Conservation (phyloP, 2,329 filamentous ascomycete species). For the Pseudopithomyces chartarum region DNA sequence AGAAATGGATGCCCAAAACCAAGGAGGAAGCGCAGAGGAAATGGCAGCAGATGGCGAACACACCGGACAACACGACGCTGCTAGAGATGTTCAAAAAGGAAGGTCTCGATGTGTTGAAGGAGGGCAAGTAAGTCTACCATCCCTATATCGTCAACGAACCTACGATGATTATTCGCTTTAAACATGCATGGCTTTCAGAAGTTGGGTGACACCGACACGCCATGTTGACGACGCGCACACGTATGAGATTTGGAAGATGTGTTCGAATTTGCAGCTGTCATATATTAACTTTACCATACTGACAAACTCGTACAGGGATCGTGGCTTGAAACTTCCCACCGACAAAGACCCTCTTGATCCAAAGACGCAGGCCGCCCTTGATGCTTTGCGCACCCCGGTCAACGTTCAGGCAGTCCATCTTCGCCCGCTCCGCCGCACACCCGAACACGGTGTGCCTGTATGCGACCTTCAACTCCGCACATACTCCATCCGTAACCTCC, state of each 20-base stretch:
- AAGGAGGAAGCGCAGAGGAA: slow-evolving; percentile 32
- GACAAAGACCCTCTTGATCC: slow-evolving; percentile 35
- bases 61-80: slow-evolving; percentile 36
- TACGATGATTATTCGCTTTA: slow-evolving; percentile 5
- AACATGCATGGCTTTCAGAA: slow-evolving; percentile 7
- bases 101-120: slow-evolving; percentile 40
- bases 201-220: slow-evolving; percentile 5
- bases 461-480: slow-evolving; percentile 94
- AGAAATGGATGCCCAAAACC: slow-evolving; percentile 34
- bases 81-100: slow-evolving; percentile 38
- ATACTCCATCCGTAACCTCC: slow-evolving; percentile 85
- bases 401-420: slow-evolving; percentile 86
- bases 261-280: neutral
- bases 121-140: slow-evolving; percentile 35
- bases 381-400: slow-evolving; percentile 60
- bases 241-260: neutral
- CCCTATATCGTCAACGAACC: neutral
- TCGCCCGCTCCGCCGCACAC: slow-evolving; percentile 76
- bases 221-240: slow-evolving; percentile 9
- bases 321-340: slow-evolving; percentile 37
- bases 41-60: slow-evolving; percentile 37
- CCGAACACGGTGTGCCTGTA: slow-evolving; percentile 77
- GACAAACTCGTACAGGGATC: slow-evolving; percentile 24
- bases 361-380: slow-evolving; percentile 36
- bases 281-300: neutral